Evolutionary conservation across 306 rosid species (phyloP), one percentile per base, ranked within the genome.

Genomic region (Lathyrus sativus): DNA sequence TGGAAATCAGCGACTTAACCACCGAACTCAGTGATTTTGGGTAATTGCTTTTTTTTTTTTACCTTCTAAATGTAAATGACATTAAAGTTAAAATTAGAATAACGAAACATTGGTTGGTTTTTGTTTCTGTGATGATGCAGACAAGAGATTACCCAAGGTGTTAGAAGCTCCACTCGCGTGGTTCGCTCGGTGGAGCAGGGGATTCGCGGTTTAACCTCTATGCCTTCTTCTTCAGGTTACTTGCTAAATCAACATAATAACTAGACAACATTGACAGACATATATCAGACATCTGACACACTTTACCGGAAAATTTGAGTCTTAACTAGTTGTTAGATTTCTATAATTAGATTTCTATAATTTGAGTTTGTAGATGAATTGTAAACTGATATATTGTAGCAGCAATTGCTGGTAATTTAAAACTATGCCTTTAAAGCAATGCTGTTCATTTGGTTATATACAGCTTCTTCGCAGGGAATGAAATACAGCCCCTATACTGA

Each of bases 1-100:
- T 90, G 96, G 97, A 95, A 87, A 88, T 90, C 62, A 85, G 89
- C 68, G 99, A 95, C 80, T 75, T 90, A 28, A 90, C 97, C 12
- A 83, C 86, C 70, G 95, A 90, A 70, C 96, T 95, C 65, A 87
- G 92, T 74, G 96, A 90, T 82, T 68, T 88, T 10, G 95, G 99
- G 95, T 88, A 50, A 17, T 53, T 22, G n/a, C 14, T 19, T 53
- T 19, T 15, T 6, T 17, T 8, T 15, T 17, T 49, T 26, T n/a
- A n/a, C n/a, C 28, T 26, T 26, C 29, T 0, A 1, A 42, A 42
- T 45, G 60, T 48, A 39, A 37, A 43, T 72, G 74, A 11, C 8
- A 33, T 22, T 43, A 2, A 18, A 8, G 4, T 18, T 2, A 3
- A 61, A 37, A 19, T 63, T 5, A 35, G 9, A 6, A 35, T 7